Percentiles rank a stretch among this genome's conserved stretches.
phyloP scores from a whole-genome alignment of 257 asterid species.

The Gynochthodes officinalis region DNA sequence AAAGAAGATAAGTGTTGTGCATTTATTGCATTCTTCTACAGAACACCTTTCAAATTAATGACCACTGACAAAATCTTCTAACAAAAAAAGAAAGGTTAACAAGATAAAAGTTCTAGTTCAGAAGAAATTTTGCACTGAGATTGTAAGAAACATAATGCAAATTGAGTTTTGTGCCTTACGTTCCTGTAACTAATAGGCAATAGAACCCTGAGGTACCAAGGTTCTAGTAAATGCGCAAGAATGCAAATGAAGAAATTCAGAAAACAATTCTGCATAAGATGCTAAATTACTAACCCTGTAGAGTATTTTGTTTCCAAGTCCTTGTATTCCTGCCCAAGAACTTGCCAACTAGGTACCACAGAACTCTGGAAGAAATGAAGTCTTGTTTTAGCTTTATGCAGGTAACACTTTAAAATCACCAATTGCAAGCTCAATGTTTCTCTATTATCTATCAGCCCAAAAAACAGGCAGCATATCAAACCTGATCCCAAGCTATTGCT shows the following conservation, averaged over 20 bases:
- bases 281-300: slow-evolving; percentile 30
- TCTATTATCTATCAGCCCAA: neutral
- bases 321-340: slow-evolving; percentile 27
- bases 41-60: neutral
- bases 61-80: neutral
- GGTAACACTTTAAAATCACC: neutral
- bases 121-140: neutral
- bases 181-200: neutral
- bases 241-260: neutral
- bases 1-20: neutral
- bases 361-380: slow-evolving; percentile 27
- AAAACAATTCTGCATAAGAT: neutral
- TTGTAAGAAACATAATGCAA: neutral
- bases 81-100: neutral
- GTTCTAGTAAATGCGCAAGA: neutral
- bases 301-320: slow-evolving; percentile 34
- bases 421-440: neutral
- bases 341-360: slow-evolving; percentile 30
- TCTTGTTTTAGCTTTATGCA: slow-evolving; percentile 1
- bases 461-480: neutral
- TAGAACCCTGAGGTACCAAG: neutral
- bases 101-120: neutral
- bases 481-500: slow-evolving; percentile 44
- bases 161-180: neutral
- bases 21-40: neutral